These are phyloP conservation scores for Coniochaeta ligniaria DNA, from an alignment of 2,329 filamentous ascomycete genomes.

Conservation along the genomic window DNA sequence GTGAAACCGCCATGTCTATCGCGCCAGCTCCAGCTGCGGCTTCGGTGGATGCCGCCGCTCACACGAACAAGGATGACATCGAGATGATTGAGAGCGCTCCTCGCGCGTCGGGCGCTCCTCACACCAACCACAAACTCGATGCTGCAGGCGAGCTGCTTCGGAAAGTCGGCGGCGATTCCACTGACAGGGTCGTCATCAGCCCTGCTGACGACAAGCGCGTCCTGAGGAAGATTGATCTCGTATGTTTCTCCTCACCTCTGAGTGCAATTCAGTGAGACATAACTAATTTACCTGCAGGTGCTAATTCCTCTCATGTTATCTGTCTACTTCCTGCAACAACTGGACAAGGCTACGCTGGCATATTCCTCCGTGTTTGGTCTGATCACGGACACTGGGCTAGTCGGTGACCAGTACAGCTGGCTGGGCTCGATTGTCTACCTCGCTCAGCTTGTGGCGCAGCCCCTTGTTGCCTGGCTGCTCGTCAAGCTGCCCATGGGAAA, in stretches of 20 bases:
- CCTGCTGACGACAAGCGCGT: slow-evolving; percentile 44
- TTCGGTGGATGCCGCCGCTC: not conserved
- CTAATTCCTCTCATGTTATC: slow-evolving; percentile 34
- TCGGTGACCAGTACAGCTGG: slow-evolving; percentile 13
- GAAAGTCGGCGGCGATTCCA: slow-evolving; percentile 9
- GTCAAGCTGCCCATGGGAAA: slow-evolving; percentile 18
- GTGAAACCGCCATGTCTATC: not conserved
- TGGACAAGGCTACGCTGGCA: slow-evolving; percentile 15
- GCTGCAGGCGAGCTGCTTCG: slow-evolving; percentile 12
- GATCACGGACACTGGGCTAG: slow-evolving; percentile 8
- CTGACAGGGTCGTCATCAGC: slow-evolving; percentile 38
- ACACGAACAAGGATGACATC: slow-evolving; percentile 6
- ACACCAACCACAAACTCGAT: slow-evolving; percentile 2
- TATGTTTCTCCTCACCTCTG: slow-evolving; percentile 6
- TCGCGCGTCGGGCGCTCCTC: not conserved
- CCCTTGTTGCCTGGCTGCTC: slow-evolving; percentile 13
- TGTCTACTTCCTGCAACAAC: slow-evolving; percentile 15
- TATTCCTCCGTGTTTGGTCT: slow-evolving; percentile 15
- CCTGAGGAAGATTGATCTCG: slow-evolving; percentile 40
- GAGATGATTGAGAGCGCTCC: slow-evolving; percentile 9
- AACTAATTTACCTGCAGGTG: not conserved
- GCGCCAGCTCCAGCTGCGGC: not conserved
- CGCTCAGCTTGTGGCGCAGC: slow-evolving; percentile 20
- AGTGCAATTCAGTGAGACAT: not conserved
- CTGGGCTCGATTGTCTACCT: slow-evolving; percentile 29